These are phyloP conservation scores for Cornus florida DNA, from an alignment of 148 eudicot genomes.

Conservation along the genomic window DNA sequence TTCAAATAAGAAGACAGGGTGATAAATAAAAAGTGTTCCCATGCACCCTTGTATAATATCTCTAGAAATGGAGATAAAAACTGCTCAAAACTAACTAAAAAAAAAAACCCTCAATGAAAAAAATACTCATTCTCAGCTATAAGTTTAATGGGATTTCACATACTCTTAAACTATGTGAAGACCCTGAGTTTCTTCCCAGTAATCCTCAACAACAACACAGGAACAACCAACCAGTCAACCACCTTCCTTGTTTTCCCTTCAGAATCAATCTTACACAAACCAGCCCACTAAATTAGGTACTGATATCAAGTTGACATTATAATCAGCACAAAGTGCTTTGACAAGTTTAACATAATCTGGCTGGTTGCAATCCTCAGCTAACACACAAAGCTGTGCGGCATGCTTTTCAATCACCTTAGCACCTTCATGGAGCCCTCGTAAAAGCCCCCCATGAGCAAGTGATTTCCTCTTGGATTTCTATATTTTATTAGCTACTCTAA, in stretches of 20 bases:
- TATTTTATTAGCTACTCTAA: no score
- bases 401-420: constrained; percentile 47
- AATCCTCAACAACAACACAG: constrained; percentile 48
- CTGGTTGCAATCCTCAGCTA: constrained; percentile 50
- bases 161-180: constrained; percentile 30
- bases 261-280: constrained; percentile 42
- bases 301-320: constrained; percentile 39
- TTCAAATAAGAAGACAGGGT: not conserved
- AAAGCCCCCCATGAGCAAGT: constrained; percentile 32
- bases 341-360: constrained; percentile 42
- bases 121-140: not conserved
- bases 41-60: not conserved
- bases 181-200: constrained; percentile 29
- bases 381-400: constrained; percentile 45
- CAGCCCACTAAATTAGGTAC: constrained; percentile 45
- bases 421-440: constrained; percentile 45
- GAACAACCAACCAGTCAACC: constrained; percentile 40
- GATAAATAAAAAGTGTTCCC: not conserved
- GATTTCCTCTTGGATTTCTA: no score
- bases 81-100: not conserved
- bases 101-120: not conserved
- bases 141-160: constrained; percentile 14
- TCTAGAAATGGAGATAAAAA: not conserved
- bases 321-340: constrained; percentile 42
- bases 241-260: constrained; percentile 48